Percentiles rank a stretch among this genome's conserved stretches.
phyloP scores from a whole-genome alignment of 768 basidiomycete genomes.

The Podaxis sp. region DNA sequence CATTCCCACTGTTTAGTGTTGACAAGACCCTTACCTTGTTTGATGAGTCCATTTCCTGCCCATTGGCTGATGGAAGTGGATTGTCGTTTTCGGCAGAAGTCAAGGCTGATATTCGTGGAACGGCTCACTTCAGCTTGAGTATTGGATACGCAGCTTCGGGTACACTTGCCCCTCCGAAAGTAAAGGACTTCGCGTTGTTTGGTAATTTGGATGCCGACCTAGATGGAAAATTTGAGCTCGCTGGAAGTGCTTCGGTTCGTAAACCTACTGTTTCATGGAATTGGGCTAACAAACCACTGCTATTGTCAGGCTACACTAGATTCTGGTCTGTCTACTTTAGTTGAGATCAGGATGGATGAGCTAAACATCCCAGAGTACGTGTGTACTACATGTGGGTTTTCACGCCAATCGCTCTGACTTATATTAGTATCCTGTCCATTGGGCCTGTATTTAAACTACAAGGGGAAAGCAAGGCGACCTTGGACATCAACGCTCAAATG shows the following conservation, averaged over 20 bases:
- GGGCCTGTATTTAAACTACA: conserved; percentile 9
- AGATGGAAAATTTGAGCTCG: conserved; percentile 4
- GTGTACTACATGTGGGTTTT: neutral
- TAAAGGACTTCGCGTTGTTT: conserved; percentile 7
- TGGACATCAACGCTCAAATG: conserved; percentile 4
- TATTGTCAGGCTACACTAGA: conserved; percentile 22
- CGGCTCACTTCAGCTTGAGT: neutral
- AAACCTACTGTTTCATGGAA: too few relatives aligned
- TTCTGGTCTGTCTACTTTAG: conserved; percentile 35
- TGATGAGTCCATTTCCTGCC: conserved; percentile 19
- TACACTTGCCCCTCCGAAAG: conserved; percentile 14
- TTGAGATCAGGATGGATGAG: conserved; percentile 6
- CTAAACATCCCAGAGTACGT: conserved; percentile 9
- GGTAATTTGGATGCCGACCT: neutral
- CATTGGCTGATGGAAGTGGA: conserved; percentile 2
- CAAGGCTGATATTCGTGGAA: conserved; percentile 12
- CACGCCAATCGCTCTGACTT: neutral
- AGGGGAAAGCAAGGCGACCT: neutral
- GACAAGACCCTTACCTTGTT: conserved; percentile 25
- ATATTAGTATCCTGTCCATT: conserved; percentile 7
- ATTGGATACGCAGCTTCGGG: conserved; percentile 15
- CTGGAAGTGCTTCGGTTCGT: conserved; percentile 5
- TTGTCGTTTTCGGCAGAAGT: conserved; percentile 26
- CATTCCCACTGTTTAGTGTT: conserved; percentile 22
- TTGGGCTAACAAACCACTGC: too few relatives aligned